These are phyloP conservation scores for Blastobotrys petasosporus DNA, from an alignment of 1,139 yeast genomes.

Conservation along the genomic window DNA sequence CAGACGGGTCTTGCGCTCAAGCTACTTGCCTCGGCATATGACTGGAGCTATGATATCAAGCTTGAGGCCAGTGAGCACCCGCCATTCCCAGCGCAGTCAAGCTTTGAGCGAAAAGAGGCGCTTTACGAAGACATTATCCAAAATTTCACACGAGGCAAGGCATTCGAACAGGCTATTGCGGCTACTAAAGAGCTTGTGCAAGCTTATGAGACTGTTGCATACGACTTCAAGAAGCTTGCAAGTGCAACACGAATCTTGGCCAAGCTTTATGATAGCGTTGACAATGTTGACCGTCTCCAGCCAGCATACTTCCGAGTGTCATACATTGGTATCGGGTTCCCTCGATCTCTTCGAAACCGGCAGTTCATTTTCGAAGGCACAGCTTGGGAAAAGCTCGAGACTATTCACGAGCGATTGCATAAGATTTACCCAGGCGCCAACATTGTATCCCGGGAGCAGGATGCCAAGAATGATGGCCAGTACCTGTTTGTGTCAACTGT, in stretches of 20 bases:
- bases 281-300: conserved; percentile 59
- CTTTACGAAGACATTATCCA: conserved; percentile 66
- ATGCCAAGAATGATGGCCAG: conserved; percentile 65
- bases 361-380: conserved; percentile 80
- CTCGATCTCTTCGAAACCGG: conserved; percentile 65
- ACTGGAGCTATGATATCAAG: conserved; percentile 61
- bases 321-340: conserved; percentile 82
- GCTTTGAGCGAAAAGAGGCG: conserved; percentile 76
- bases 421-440: conserved; percentile 80
- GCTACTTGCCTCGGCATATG: conserved; percentile 67
- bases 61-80: conserved; percentile 61
- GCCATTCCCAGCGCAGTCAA: conserved; percentile 68
- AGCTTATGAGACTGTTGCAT: conserved; percentile 67
- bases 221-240: conserved; percentile 72
- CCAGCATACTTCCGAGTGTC: conserved; percentile 79
- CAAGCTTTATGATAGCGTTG: conserved; percentile 60
- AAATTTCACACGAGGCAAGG: conserved; percentile 65
- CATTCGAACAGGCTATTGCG: conserved; percentile 71
- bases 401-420: conserved; percentile 71
- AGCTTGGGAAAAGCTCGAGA: conserved; percentile 81
- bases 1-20: conserved; percentile 84
- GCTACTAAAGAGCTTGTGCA: conserved; percentile 71
- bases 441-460: conserved; percentile 61
- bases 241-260: conserved; percentile 67
- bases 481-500: conserved; percentile 68